phyloP scores from a whole-genome alignment of 495 filamentous ascomycete genomes.

The Penicillium angulare region DNA sequence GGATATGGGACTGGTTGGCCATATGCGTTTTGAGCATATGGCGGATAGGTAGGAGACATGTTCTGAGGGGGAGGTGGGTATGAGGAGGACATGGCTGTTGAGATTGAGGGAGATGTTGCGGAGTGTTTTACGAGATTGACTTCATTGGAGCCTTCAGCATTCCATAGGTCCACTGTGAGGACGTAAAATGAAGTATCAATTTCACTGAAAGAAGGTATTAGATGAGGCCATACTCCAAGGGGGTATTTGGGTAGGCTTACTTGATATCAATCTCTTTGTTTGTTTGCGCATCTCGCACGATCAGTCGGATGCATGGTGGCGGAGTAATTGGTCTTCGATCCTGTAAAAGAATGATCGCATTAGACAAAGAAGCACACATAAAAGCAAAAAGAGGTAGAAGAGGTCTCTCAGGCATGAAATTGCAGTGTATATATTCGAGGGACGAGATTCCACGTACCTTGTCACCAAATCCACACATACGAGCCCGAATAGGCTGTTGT shows the following conservation, averaged over 20 bases:
- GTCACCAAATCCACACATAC: conserved; percentile 99
- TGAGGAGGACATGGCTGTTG: conserved; percentile 73
- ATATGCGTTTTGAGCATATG: conserved; percentile 38
- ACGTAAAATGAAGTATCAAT: conserved; percentile 89
- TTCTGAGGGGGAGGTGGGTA: conserved; percentile 62
- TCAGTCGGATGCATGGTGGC: conserved; percentile 84
- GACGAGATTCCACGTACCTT: conserved; percentile 59
- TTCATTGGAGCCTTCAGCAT: conserved; percentile 76
- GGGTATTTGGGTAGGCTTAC: conserved; percentile 51
- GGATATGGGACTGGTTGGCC: conserved; percentile 34
- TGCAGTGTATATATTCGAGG: not conserved
- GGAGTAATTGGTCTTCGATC: conserved; percentile 96
- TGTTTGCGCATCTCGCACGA: conserved; percentile 75
- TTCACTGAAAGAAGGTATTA: conserved; percentile 50
- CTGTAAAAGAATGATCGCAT: conserved; percentile 44
- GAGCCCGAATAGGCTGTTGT: conserved; percentile 89
- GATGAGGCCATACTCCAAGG: conserved; percentile 3
- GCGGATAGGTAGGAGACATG: conserved; percentile 37
- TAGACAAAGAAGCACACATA: conserved; percentile 1
- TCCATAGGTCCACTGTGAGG: conserved; percentile 90
- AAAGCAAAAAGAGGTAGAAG: not conserved
- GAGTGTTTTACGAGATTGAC: conserved; percentile 93
- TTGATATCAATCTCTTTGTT: conserved; percentile 88
- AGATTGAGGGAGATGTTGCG: conserved; percentile 84
- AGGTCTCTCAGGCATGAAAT: no score